These are phyloP conservation scores for Aspergillus japonicus DNA, from an alignment of 2,329 filamentous ascomycete genomes.

Conservation along the genomic window DNA sequence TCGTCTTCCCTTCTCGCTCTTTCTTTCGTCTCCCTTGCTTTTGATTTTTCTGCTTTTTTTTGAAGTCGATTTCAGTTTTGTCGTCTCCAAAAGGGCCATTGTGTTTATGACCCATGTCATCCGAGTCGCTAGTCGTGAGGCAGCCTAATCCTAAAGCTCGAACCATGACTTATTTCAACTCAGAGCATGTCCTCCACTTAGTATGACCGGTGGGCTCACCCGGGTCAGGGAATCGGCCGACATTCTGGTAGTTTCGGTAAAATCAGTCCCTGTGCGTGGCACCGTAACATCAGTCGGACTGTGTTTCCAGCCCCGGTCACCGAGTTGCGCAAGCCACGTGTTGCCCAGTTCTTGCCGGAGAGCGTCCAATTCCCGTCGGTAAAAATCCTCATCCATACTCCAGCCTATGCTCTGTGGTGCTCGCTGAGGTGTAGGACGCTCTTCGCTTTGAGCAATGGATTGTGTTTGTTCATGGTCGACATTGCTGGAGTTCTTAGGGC, in stretches of 20 bases:
- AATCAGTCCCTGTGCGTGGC: conserved; percentile 30
- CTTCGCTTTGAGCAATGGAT: conserved; percentile 15
- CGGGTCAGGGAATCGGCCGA: conserved; percentile 35
- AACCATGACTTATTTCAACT: neutral
- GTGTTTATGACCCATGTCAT: no score
- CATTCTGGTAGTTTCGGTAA: conserved; percentile 33
- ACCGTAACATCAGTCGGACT: conserved; percentile 31
- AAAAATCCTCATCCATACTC: conserved; percentile 66
- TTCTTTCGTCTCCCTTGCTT: neutral
- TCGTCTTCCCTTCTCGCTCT: neutral
- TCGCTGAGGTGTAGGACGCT: conserved; percentile 24
- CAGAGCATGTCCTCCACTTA: conserved; percentile 41
- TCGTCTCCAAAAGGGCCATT: neutral
- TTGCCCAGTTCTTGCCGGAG: conserved; percentile 81
- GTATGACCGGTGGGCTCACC: conserved; percentile 40
- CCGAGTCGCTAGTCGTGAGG: neutral
- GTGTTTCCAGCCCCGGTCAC: conserved; percentile 66
- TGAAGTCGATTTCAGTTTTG: neutral
- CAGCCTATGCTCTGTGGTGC: conserved; percentile 31
- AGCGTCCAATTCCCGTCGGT: conserved; percentile 83
- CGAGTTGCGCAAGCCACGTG: conserved; percentile 81
- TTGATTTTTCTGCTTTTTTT: neutral
- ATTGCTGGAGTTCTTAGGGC: conserved; percentile 22
- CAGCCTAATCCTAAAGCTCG: neutral
- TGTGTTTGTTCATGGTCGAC: conserved; percentile 19